Evolutionary conservation across 2,329 filamentous ascomycete genomes (phyloP).

Genomic region (Zymoseptoria pseudotritici): DNA sequence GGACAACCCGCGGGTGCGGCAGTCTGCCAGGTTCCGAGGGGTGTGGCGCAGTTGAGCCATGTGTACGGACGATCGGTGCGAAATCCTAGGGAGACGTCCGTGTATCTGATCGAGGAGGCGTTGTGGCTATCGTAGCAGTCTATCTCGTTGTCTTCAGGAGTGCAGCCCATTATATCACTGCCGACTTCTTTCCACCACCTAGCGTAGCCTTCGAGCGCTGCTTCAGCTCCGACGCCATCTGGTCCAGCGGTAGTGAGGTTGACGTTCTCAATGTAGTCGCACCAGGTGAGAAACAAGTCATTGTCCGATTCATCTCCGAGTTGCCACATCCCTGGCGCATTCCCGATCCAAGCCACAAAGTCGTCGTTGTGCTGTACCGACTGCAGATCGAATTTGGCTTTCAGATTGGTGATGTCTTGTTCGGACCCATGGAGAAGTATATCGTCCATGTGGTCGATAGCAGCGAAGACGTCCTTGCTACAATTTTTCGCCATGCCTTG

Average conservation of each 20-base stretch:
- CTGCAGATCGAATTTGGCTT: conserved; percentile 46
- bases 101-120: conserved; percentile 41
- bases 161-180: conserved; percentile 46
- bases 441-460: conserved; percentile 45
- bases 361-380: conserved; percentile 47
- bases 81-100: conserved; percentile 43
- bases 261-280: conserved; percentile 34
- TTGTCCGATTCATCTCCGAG: conserved; percentile 35
- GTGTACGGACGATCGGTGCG: conserved; percentile 46
- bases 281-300: conserved; percentile 42
- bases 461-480: conserved; percentile 44
- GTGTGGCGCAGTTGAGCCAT: conserved; percentile 58
- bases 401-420: conserved; percentile 36
- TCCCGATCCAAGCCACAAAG: conserved; percentile 46
- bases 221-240: conserved; percentile 45
- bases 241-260: conserved; percentile 20
- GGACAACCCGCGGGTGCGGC: conserved; percentile 41
- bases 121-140: conserved; percentile 52
- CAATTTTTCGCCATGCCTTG: conserved; percentile 54
- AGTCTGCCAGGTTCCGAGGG: conserved; percentile 51
- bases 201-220: conserved; percentile 50
- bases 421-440: conserved; percentile 24
- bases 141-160: conserved; percentile 34
- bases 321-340: conserved; percentile 54
- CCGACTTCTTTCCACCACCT: conserved; percentile 42